phyloP scores from a whole-genome alignment of 306 rosid genomes.

The Prunus fruticosa region DNA sequence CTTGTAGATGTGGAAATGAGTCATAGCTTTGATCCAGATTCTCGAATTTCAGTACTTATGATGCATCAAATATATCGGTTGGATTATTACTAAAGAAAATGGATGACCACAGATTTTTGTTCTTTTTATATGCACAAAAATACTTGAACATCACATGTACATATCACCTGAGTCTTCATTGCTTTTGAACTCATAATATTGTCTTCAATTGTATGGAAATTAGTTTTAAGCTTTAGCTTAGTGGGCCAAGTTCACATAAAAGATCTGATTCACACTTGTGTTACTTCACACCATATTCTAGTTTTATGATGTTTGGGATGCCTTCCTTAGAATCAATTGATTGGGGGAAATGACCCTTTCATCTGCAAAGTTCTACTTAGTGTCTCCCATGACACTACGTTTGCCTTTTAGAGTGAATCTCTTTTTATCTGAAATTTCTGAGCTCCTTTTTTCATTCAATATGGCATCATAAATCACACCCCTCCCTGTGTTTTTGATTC shows the following conservation, averaged over 20 bases:
- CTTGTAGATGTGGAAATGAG: not conserved
- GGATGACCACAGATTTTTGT: not conserved
- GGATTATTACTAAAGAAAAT: not conserved
- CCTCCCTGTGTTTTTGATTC: slow-evolving; percentile 1
- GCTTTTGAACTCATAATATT: not conserved
- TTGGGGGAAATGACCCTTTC: not conserved
- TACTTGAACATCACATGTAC: not conserved
- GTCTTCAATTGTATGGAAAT: not conserved
- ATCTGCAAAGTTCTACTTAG: not conserved
- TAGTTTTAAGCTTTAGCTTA: not conserved
- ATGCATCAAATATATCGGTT: not conserved
- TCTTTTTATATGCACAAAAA: not conserved
- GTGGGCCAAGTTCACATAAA: not conserved
- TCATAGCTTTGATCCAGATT: not conserved
- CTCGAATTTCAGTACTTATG: not conserved
- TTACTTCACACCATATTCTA: not conserved
- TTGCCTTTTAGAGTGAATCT: not conserved
- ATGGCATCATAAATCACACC: not conserved
- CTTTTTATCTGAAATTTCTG: not conserved
- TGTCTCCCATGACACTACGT: not conserved
- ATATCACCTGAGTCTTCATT: not conserved
- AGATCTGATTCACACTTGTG: not conserved
- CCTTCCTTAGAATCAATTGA: not conserved
- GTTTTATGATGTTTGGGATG: not conserved
- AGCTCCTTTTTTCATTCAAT: not conserved